These are phyloP conservation scores for Paracorniculantispora psalliotae DNA, from an alignment of 2,329 filamentous ascomycete species.

Conservation along the genomic window DNA sequence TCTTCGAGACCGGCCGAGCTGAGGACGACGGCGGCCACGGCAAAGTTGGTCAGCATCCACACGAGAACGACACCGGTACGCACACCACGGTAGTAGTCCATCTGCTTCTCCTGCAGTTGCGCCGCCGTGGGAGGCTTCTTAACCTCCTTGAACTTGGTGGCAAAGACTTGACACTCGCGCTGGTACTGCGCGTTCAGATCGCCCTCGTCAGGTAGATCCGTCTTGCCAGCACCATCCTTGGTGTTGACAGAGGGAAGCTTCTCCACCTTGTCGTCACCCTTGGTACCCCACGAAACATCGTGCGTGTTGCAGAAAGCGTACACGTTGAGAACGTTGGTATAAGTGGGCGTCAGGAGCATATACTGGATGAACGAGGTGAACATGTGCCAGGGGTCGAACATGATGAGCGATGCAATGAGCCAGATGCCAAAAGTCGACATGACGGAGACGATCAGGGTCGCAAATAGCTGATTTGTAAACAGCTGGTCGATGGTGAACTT, in stretches of 20 bases:
- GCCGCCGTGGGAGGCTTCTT: constrained; percentile 53
- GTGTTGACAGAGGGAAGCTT: constrained; percentile 83
- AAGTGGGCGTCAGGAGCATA: constrained; percentile 88
- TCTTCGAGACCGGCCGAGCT: constrained; percentile 77
- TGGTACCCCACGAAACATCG: constrained; percentile 97
- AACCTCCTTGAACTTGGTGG: constrained; percentile 67
- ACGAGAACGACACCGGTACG: constrained; percentile 84
- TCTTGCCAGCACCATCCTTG: constrained; percentile 86
- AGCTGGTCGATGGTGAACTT: constrained; percentile 65
- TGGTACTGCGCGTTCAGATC: constrained; percentile 96
- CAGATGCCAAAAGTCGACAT: constrained; percentile 90
- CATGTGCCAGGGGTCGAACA: constrained; percentile 99
- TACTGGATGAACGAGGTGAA: constrained; percentile 94
- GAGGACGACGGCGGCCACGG: constrained; percentile 77
- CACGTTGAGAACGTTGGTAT: constrained; percentile 97
- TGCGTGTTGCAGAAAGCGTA: constrained; percentile 99
- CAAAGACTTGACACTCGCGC: constrained; percentile 70
- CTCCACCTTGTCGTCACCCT: constrained; percentile 93
- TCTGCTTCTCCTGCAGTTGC: constrained; percentile 72
- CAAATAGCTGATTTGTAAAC: constrained; percentile 85
- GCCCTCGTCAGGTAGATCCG: constrained; percentile 89
- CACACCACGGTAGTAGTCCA: constrained; percentile 98
- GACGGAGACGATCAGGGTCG: constrained; percentile 88
- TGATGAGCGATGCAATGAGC: constrained; percentile 84
- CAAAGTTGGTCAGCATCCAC: constrained; percentile 97